A percentile compares a stretch with the other conserved stretches of the same genome.
Evolutionary conservation across 208 protist species (phyloP).

Genomic region (Novymonas esmeraldas): DNA sequence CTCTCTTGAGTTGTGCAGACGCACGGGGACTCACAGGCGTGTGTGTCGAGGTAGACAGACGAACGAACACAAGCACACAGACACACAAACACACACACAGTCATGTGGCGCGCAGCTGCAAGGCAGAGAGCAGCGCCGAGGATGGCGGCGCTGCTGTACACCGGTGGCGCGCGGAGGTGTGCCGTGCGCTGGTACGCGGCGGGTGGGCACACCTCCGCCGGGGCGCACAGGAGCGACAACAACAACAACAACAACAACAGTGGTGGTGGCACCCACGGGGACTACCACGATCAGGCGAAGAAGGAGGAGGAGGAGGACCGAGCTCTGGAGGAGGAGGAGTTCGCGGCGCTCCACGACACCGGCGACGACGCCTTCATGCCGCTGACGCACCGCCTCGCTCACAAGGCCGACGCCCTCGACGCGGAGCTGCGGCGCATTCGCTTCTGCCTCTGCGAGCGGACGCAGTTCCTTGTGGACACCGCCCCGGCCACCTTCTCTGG

Average conservation of each 20-base stretch:
- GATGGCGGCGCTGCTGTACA: not conserved
- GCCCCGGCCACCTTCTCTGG: constrained; percentile 40
- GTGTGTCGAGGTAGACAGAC: too few species aligned
- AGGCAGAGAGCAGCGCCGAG: not conserved
- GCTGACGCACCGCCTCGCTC: constrained; percentile 44
- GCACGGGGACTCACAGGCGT: not conserved
- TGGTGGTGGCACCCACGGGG: not conserved
- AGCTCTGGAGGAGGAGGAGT: constrained; percentile 81
- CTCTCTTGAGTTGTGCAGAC: not conserved
- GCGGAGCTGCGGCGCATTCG: constrained; percentile 62
- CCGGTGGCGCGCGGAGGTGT: constrained; percentile 2
- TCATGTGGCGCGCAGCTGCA: constrained; percentile 5
- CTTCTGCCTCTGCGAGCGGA: constrained; percentile 55
- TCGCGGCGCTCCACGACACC: constrained; percentile 40
- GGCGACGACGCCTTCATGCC: constrained; percentile 57
- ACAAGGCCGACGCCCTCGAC: constrained; percentile 67
- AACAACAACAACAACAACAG: not conserved
- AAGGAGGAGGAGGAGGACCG: constrained; percentile 54
- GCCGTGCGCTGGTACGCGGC: not conserved
- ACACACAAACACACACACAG: not conserved
- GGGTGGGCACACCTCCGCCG: not conserved
- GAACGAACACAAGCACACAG: too few species aligned
- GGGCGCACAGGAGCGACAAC: not conserved
- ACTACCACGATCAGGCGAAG: constrained; percentile 15
- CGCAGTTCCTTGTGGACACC: constrained; percentile 65